Conservation (phyloP, 352 stramenopile species). For the Pseudoperonospora humuli region DNA sequence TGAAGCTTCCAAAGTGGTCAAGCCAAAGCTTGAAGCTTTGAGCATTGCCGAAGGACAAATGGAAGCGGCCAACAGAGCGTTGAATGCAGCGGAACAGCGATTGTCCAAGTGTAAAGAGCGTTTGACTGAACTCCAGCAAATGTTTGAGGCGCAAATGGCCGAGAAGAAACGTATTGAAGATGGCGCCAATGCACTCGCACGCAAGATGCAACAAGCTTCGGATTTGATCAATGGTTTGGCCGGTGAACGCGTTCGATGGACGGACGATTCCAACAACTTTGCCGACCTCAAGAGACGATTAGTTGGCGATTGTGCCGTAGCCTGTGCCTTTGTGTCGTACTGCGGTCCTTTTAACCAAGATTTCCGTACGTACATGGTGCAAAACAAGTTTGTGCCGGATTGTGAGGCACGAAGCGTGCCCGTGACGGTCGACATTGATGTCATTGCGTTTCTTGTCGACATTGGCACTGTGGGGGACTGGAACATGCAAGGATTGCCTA, state of each 20-base stretch:
- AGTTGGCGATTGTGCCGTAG: conserved; percentile 95
- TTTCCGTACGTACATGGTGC: conserved; percentile 95
- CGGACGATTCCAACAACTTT: conserved; percentile 97
- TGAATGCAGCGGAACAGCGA: conserved; percentile 89
- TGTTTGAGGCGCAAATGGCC: conserved; percentile 96
- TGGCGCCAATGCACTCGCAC: conserved; percentile 88
- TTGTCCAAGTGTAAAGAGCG: conserved; percentile 93
- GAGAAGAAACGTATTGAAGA: conserved; percentile 97
- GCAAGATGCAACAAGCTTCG: conserved; percentile 97
- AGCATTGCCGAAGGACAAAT: conserved; percentile 94
- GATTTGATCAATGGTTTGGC: conserved; percentile 95
- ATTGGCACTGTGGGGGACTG: conserved; percentile 96
- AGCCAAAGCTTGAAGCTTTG: conserved; percentile 97
- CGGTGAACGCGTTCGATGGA: conserved; percentile 94
- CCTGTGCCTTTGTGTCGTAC: conserved; percentile 97
- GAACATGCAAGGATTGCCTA: conserved; percentile 97
- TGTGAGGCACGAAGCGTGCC: too few relatives aligned
- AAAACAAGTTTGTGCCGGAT: too few relatives aligned
- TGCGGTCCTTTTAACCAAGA: conserved; percentile 98
- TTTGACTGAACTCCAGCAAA: conserved; percentile 90
- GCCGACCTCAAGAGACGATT: conserved; percentile 93
- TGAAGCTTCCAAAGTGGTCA: conserved; percentile 97
- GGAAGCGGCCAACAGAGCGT: conserved; percentile 94
- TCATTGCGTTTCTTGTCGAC: conserved; percentile 96
- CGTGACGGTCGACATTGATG: conserved; percentile 92